Conservation (phyloP, 1,139 yeast genomes). For the Fermentozyma sake region DNA sequence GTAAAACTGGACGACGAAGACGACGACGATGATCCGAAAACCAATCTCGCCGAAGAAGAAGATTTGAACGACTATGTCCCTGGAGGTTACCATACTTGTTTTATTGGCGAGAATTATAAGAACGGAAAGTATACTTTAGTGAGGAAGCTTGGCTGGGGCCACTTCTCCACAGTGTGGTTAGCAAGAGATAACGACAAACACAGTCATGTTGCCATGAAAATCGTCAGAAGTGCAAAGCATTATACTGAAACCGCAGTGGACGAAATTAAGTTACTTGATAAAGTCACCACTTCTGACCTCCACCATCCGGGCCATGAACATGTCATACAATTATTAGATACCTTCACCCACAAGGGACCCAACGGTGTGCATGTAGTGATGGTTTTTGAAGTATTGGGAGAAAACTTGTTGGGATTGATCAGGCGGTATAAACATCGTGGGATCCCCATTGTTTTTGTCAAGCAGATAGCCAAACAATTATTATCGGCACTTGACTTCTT, state of each 20-base stretch:
- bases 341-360: slow-evolving; percentile 38
- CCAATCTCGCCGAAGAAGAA: slow-evolving; percentile 39
- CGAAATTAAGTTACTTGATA: slow-evolving; percentile 35
- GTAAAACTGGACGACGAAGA: slow-evolving; percentile 15
- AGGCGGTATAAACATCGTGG: slow-evolving; percentile 37
- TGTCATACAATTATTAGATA: slow-evolving; percentile 37
- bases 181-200: slow-evolving; percentile 36
- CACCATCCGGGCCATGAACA: slow-evolving; percentile 36
- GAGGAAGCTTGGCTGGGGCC: slow-evolving; percentile 48
- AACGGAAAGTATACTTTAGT: slow-evolving; percentile 32
- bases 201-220: slow-evolving; percentile 40
- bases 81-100: slow-evolving; percentile 43
- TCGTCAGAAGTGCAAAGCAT: slow-evolving; percentile 35
- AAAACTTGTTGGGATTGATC: slow-evolving; percentile 35
- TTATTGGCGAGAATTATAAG: slow-evolving; percentile 34
- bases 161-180: slow-evolving; percentile 48
- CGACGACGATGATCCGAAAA: slow-evolving; percentile 29
- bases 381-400: slow-evolving; percentile 43
- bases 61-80: slow-evolving; percentile 32
- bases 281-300: slow-evolving; percentile 24
- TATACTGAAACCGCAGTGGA: slow-evolving; percentile 42
- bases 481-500: slow-evolving; percentile 36
- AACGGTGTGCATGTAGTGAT: slow-evolving; percentile 42
- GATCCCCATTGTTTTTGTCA: slow-evolving; percentile 33
- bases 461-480: slow-evolving; percentile 36